Evolutionary conservation across 306 rosid genomes (phyloP).

Genomic region (Begonia peltatifolia): DNA sequence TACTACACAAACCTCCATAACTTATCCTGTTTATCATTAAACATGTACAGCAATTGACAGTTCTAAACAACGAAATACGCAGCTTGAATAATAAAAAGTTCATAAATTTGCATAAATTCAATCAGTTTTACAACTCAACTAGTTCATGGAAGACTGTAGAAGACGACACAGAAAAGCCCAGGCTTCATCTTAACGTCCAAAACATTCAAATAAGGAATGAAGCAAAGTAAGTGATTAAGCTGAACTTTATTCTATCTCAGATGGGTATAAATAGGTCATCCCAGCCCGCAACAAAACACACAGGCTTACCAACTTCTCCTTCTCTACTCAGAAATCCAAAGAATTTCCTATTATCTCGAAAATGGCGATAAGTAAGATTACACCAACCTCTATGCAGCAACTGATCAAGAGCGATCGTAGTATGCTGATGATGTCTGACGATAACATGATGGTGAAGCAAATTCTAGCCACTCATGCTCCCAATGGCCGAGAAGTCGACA

Average conservation of each 20-base stretch:
- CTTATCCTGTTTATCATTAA: no score
- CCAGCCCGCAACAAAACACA: not conserved
- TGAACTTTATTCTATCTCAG: not conserved
- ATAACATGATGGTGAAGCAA: constrained; percentile 28
- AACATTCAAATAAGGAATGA: not conserved
- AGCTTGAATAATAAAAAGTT: no score
- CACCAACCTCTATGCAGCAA: constrained; percentile 22
- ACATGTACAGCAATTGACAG: no score
- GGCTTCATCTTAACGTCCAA: not conserved
- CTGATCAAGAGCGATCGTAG: constrained; percentile 18
- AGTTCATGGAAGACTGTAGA: no score
- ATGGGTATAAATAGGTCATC: not conserved
- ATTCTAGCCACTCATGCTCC: constrained; percentile 31
- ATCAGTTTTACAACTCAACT: no score
- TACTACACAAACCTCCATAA: no score
- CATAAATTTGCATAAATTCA: no score
- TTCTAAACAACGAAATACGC: no score
- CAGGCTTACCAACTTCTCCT: not conserved
- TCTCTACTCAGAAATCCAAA: not conserved
- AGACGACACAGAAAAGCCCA: not conserved
- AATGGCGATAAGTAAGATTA: constrained; percentile 13
- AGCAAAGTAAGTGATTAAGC: not conserved
- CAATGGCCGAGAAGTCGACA: constrained; percentile 27
- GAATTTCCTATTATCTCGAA: not conserved
- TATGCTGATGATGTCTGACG: constrained; percentile 22